Percentiles rank a stretch among this genome's conserved stretches.
Conservation (phyloP, 768 basidiomycete genomes). For the Termitomyces sp. region DNA sequence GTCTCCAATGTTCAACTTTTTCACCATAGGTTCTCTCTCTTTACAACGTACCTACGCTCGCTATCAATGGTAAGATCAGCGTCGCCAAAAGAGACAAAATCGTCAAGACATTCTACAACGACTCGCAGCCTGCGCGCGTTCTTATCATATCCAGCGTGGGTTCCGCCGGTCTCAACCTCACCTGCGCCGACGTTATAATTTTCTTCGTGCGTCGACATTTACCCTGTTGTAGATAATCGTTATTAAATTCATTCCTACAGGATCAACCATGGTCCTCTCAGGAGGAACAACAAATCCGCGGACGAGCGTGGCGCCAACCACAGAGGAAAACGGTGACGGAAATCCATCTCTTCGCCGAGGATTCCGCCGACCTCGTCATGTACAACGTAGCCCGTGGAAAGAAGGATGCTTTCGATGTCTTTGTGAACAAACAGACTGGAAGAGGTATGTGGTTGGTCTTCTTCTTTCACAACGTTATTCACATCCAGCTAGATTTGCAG, state of each 20-base stretch:
- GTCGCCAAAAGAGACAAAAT: slow-evolving; percentile 9
- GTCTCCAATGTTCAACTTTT: neutral
- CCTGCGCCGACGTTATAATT: slow-evolving; percentile 17
- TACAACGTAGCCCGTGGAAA: slow-evolving; percentile 11
- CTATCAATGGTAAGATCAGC: slow-evolving; percentile 16
- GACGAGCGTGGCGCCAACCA: slow-evolving; percentile 11
- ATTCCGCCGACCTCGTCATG: slow-evolving; percentile 17
- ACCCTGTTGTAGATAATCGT: no score
- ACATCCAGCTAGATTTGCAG: neutral
- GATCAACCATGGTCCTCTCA: slow-evolving; percentile 16
- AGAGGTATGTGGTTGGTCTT: slow-evolving; percentile 2
- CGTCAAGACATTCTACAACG: slow-evolving; percentile 12
- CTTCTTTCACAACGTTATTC: neutral
- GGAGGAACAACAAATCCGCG: slow-evolving; percentile 15
- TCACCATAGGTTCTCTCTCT: slow-evolving; percentile 3
- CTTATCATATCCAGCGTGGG: slow-evolving; percentile 24
- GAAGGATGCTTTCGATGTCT: slow-evolving; percentile 13
- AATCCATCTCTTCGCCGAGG: slow-evolving; percentile 12
- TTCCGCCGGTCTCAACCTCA: slow-evolving; percentile 20
- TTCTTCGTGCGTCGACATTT: slow-evolving; percentile 17
- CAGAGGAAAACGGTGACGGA: slow-evolving; percentile 12
- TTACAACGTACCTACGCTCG: slow-evolving; percentile 3
- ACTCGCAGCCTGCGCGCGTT: slow-evolving; percentile 10
- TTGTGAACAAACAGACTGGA: slow-evolving; percentile 13
- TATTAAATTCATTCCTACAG: neutral